Conservation (phyloP, 208 protist genomes). For the Trypanosoma avium region DNA sequence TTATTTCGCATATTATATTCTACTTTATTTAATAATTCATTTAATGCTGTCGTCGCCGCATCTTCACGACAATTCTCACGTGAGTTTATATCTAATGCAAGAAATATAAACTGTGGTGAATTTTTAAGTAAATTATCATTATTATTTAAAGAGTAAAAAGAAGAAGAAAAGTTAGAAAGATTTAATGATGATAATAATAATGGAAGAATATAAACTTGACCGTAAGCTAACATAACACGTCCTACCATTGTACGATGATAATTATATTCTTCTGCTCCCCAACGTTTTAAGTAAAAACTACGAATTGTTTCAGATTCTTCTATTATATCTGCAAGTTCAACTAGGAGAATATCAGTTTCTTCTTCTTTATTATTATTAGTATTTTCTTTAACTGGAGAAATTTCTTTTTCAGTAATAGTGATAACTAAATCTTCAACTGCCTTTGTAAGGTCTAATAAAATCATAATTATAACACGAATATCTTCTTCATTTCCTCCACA, state of each 20-base stretch:
- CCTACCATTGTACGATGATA: slow-evolving; percentile 23
- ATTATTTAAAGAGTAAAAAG: neutral
- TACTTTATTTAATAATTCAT: slow-evolving; percentile 10
- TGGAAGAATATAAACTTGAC: slow-evolving; percentile 21
- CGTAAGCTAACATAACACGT: slow-evolving; percentile 13
- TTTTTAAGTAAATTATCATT: slow-evolving; percentile 3
- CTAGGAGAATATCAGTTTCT: slow-evolving; percentile 23
- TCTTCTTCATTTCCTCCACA: slow-evolving; percentile 29
- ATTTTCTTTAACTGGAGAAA: neutral
- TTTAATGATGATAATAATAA: neutral
- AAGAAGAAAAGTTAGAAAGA: no score
- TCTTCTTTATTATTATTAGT: slow-evolving; percentile 15
- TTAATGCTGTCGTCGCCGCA: slow-evolving; percentile 14
- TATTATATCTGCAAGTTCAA: slow-evolving; percentile 32
- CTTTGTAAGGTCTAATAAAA: slow-evolving; percentile 28
- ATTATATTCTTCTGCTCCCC: slow-evolving; percentile 25
- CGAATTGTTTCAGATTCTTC: slow-evolving; percentile 19
- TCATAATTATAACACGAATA: slow-evolving; percentile 27
- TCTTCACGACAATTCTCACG: slow-evolving; percentile 8
- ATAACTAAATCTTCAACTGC: slow-evolving; percentile 14
- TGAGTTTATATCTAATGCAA: slow-evolving; percentile 11
- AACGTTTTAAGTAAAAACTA: slow-evolving; percentile 15
- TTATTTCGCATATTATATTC: slow-evolving; percentile 23
- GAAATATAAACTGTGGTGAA: no score
- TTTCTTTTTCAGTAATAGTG: slow-evolving; percentile 14